A percentile compares a stretch with the other conserved stretches of the same genome.
Evolutionary conservation across 805 yeast species (phyloP).

Genomic region (Lachancea kluyveri): DNA sequence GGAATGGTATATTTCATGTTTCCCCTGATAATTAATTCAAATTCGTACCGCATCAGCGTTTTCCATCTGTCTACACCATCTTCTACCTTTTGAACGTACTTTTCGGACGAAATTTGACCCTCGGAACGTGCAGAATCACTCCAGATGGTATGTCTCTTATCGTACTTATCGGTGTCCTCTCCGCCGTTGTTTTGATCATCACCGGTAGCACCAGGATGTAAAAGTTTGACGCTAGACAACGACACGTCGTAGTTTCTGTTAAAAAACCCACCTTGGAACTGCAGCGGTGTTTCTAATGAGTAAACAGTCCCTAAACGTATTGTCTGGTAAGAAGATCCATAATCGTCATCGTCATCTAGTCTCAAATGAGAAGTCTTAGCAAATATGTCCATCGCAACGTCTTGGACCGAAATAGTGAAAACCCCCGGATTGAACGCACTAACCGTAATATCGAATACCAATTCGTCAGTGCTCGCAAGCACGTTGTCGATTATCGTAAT

Average conservation of each 20-base stretch:
- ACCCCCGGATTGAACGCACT: slow-evolving; percentile 87
- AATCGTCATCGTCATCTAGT: slow-evolving; percentile 9
- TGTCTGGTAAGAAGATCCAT: slow-evolving; percentile 43
- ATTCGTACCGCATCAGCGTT: slow-evolving; percentile 66
- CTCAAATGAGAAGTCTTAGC: slow-evolving; percentile 56
- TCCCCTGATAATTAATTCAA: slow-evolving; percentile 81
- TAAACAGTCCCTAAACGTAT: slow-evolving; percentile 67
- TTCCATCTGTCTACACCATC: slow-evolving; percentile 58
- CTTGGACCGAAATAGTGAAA: slow-evolving; percentile 54
- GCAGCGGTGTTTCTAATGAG: slow-evolving; percentile 63
- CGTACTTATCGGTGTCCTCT: slow-evolving; percentile 1
- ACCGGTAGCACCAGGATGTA: slow-evolving; percentile 57
- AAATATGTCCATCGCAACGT: slow-evolving; percentile 77
- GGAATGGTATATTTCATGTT: slow-evolving; percentile 73
- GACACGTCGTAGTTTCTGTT: slow-evolving; percentile 53
- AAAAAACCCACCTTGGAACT: slow-evolving; percentile 74
- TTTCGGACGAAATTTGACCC: neutral
- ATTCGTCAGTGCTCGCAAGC: slow-evolving; percentile 75
- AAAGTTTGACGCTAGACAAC: slow-evolving; percentile 61
- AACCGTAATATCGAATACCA: slow-evolving; percentile 70
- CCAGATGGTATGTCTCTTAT: neutral
- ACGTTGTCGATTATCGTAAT: slow-evolving; percentile 62
- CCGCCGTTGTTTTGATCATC: slow-evolving; percentile 11
- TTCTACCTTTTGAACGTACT: slow-evolving; percentile 16
- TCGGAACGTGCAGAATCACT: neutral